Evolutionary conservation across 78 protist genomes (phyloP), one percentile per base, ranked within the genome.

Genomic region (Dictyostelium capitatum): DNA sequence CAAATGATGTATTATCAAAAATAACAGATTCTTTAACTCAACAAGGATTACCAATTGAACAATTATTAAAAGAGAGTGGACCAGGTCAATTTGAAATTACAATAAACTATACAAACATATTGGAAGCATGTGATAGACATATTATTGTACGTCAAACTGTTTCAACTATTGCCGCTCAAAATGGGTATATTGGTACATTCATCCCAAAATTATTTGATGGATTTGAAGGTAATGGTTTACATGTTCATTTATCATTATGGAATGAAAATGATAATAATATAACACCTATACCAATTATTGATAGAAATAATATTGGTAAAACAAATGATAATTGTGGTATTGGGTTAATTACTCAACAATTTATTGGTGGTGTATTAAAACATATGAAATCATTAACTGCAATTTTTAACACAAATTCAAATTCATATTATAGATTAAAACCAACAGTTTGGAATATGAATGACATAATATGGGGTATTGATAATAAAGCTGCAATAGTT

Each of bases 41-140:
- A 10, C 82, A 75, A n/a, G 37, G 51, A 46, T 43, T 85, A 7
- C 92, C 92, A 20, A 25, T 85, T 25, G 92, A 85, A 41, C 92
- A 85, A 47, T 15, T 85, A 23, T 3, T 85, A 23, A 43, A 25
- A 9, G 92, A 85, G 46, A 59, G 83, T 50, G 92, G 83, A 5
- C 69, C 83, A 7, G 92, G 79, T 15, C 92, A 85, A 62, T 85
- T 85, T 62, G 92, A 85, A 50, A 75, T 85, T 28, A 85, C 92
- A 2, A 50, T 73, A 17, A 54, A 69, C 4, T 85, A 85, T 15
- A 50, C 70, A 0, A 51, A 48, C 23, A 75, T 85, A 17, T 14
- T 57, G 64, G 57, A 53, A 14, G 92, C 92, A 23, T 85, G 92
- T 62, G 92, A 85, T 75, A 59, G 92, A 20, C 92, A 85, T 67